Evolutionary conservation across 225 moss, liverwort and hornwort species (phyloP).

Genomic region (Polytrichum formosum): DNA sequence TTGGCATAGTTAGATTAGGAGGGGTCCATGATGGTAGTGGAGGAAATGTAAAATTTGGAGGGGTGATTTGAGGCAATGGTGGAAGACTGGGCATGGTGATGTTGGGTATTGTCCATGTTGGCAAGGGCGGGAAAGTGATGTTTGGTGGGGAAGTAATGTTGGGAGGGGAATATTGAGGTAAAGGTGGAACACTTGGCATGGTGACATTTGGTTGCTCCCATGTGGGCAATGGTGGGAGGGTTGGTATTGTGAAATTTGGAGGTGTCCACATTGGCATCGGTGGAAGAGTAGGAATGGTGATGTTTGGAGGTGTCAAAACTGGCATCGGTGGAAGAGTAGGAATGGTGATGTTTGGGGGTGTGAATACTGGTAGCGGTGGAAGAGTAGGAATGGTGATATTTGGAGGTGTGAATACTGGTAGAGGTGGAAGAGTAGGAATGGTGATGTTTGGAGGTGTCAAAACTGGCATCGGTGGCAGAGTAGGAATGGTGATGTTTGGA

Average conservation of each 20-base stretch:
- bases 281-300: background rate
- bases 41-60: conserved; percentile 1
- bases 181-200: conserved; percentile 1
- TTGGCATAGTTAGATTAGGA: background rate
- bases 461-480: background rate
- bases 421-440: background rate
- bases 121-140: background rate
- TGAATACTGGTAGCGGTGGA: background rate
- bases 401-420: background rate
- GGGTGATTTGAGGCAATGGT: background rate
- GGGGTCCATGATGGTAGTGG: background rate
- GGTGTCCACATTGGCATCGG: conserved; percentile 8
- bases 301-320: background rate
- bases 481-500: background rate
- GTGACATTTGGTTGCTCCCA: background rate
- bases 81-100: conserved; percentile 10
- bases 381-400: conserved; percentile 15
- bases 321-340: background rate
- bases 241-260: conserved; percentile 5
- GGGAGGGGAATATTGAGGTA: background rate
- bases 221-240: conserved; percentile 7
- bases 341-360: conserved; percentile 21
- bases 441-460: conserved; percentile 3
- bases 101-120: conserved; percentile 7
- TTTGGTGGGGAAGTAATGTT: background rate